Evolutionary conservation across 805 yeast species (phyloP).

Genomic region (Barnettozyma wickerhamii): DNA sequence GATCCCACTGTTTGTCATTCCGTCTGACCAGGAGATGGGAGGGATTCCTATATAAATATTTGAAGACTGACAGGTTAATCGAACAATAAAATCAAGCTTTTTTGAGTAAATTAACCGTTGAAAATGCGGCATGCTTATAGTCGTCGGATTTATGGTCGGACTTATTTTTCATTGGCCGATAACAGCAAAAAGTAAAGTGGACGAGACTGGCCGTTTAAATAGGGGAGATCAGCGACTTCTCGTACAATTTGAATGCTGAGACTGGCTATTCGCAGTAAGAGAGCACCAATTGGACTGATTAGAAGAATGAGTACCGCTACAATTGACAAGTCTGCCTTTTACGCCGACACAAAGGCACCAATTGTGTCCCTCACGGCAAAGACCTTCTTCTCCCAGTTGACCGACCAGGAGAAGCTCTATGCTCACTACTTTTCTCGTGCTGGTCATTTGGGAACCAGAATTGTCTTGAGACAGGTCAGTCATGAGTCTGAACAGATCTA

Average conservation of each 20-base stretch:
- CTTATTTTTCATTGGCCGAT: too few relatives aligned
- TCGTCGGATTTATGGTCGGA: neutral
- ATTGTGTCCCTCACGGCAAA: slow-evolving; percentile 66
- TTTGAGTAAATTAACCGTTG: too few relatives aligned
- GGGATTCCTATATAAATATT: slow-evolving; percentile 33
- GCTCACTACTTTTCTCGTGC: slow-evolving; percentile 85
- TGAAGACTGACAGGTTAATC: neutral
- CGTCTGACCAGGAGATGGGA: slow-evolving; percentile 43
- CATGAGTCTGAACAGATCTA: slow-evolving; percentile 75
- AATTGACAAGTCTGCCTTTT: slow-evolving; percentile 17
- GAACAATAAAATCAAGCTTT: neutral
- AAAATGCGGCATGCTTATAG: too few relatives aligned
- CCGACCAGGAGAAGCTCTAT: slow-evolving; percentile 57
- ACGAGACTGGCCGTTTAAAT: too few relatives aligned
- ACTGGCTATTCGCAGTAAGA: too few relatives aligned
- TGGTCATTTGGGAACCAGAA: slow-evolving; percentile 78
- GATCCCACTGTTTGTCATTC: slow-evolving; percentile 42
- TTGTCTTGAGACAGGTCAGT: slow-evolving; percentile 75
- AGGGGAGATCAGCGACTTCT: too few relatives aligned
- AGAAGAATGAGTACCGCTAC: slow-evolving; percentile 9
- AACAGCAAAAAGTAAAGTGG: too few relatives aligned
- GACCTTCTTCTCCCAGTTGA: slow-evolving; percentile 61
- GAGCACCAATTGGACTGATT: too few relatives aligned
- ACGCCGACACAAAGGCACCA: slow-evolving; percentile 66
- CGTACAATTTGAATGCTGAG: slow-evolving; percentile 8